Evolutionary conservation across 805 yeast species (phyloP), one percentile per base, ranked within the genome.

Genomic region (Sungouiella blattae): DNA sequence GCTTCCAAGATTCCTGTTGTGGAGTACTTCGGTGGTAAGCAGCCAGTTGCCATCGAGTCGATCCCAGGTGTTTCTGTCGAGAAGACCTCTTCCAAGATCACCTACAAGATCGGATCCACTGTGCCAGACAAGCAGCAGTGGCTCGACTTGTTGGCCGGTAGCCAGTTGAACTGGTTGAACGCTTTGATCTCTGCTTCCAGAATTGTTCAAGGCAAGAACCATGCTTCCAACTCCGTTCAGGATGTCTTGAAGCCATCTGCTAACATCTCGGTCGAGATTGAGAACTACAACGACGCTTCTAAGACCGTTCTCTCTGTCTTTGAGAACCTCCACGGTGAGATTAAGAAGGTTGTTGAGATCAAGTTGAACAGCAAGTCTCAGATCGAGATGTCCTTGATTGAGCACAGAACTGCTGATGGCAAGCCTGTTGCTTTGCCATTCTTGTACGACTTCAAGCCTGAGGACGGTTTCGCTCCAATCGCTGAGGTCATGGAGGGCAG

Each of bases 381-480:
- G 33, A 86, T 93, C 58, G 73, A 77, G 55, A 72, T 89, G 58
- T 67, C 75, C 33, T 71, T 93, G 62, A 83, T 87, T 59, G 98
- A 93, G 67, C 80, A 80, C 61, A 85, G 97, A 74, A 85, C 91
- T 41, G 81, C 80, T 43, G 91, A 84, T 53, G 77, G 77, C 43
- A 64, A 65, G 46, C 80, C 96, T 21, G 87, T 80, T 42, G 76
- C 85, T 25, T 75, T 93, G 55, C 79, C 83, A 47, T 77, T 93
- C 64, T 70, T 78, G 46, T 94, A 83, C 77, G 76, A 67, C 35
- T 93, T 83, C 70, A 72, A 79, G 52, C 87, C 96, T 18, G 73
- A 77, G 34, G 86, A 83, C 59, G 98, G 98, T n/a, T 89, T 83
- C 58, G 95, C 96, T 40, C 98, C 98, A 57, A 84, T 93, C 49